Evolutionary conservation across 352 stramenopile genomes (phyloP), one percentile per base, ranked within the genome.

Genomic region (Pythium coloratum): DNA sequence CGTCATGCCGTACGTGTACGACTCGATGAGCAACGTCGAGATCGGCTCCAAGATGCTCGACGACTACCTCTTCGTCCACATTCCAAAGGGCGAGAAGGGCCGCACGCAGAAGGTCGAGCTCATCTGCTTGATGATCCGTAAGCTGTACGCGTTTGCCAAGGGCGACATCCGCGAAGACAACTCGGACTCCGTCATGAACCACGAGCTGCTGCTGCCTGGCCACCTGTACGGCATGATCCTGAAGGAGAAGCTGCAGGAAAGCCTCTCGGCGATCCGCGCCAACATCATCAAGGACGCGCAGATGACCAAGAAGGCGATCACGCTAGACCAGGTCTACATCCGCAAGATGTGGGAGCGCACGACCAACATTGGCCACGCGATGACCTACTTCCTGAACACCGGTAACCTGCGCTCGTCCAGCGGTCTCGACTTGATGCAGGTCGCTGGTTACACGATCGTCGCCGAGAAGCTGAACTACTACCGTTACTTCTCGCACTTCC

Each of bases 401-500:
- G 98, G 98, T 32, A 99, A 99, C 78, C 88, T 99, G 33, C 89
- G 97, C 55, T 99, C 95, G 53, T 96, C 89, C 0, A 98, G 94
- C 24, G 98, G 98, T 59, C 77, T 99, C 7, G 98, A 99, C 88
- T 79, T 99, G 40, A 98, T 99, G 91, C 93, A 98, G 70, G 78
- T 97, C 50, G 90, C 95, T 7, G 98, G 98, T 40, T 99, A 99
- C 79, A 99, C 97, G 20, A 99, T 99, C 75, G 97, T 99, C 14
- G 98, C 98, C 1, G 98, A 99, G 76, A 97, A 98, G 64, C 82
- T 99, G 54, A 99, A 99, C 77, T 99, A 98, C 77, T 97, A 99
- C 71, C 85, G 98, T 36, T 99, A 99, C 83, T 96, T 99, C 50
- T 97, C 95, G 46, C 98, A 99, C 77, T 99, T 99, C 77, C 92